These are phyloP conservation scores for Cryptococcus amylolentus DNA, from an alignment of 1,284 basidiomycete genomes.

Conservation along the genomic window DNA sequence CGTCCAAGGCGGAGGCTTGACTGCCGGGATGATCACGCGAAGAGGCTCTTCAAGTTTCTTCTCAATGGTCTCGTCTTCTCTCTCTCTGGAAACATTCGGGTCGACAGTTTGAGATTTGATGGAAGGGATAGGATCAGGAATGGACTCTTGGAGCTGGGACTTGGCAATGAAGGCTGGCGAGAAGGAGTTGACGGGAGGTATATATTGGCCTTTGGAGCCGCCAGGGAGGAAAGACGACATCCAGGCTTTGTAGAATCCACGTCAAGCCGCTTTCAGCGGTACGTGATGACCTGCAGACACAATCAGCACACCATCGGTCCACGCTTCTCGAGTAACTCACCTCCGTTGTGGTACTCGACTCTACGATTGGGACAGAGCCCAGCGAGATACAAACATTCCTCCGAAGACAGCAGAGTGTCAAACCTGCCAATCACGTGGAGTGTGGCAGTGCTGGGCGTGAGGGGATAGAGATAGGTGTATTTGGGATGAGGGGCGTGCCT, in stretches of 20 bases:
- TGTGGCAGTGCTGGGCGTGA: not conserved
- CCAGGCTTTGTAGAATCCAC: not conserved
- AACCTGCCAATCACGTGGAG: not conserved
- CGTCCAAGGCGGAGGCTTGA: too few species aligned
- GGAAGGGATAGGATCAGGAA: too few species aligned
- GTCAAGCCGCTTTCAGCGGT: not conserved
- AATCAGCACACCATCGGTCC: not conserved
- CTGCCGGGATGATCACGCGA: too few species aligned
- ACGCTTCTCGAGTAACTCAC: not conserved
- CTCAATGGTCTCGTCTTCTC: too few species aligned
- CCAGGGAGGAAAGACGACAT: not conserved
- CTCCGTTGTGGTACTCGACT: not conserved
- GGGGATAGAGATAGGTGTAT: not conserved
- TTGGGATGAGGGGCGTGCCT: not conserved
- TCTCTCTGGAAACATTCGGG: too few species aligned
- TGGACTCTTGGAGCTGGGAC: too few species aligned
- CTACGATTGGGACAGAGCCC: not conserved
- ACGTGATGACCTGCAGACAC: not conserved
- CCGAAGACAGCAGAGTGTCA: not conserved
- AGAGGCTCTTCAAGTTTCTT: too few species aligned
- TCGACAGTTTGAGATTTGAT: too few species aligned
- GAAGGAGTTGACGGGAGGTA: conserved; percentile 24
- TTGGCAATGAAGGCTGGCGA: too few species aligned
- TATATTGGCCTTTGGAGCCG: conserved; percentile 5
- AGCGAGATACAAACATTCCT: not conserved